phyloP scores from a whole-genome alignment of 75 land plant genomes.

The Cunninghamia lanceolata region DNA sequence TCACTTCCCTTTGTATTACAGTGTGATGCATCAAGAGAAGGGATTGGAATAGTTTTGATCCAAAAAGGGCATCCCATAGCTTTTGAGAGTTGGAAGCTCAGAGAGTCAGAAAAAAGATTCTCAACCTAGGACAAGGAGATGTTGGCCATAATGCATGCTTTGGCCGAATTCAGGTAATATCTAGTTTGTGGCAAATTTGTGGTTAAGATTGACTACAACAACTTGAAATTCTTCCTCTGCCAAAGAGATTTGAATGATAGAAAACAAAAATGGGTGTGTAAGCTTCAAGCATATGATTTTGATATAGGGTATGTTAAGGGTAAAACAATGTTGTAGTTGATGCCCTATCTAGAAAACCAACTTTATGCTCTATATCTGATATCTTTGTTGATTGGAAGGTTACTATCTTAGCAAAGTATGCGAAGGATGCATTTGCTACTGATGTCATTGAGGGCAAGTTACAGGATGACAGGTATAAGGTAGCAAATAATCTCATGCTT shows the following conservation, averaged over 20 bases:
- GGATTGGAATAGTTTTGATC: neutral
- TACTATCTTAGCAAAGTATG: neutral
- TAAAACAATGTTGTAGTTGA: neutral
- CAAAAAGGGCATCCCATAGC: neutral
- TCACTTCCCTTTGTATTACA: neutral
- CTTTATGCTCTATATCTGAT: neutral
- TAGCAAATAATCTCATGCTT: neutral
- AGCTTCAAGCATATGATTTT: neutral
- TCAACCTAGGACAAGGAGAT: neutral
- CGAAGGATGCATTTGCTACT: neutral
- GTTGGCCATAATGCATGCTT: neutral
- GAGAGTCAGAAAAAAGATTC: too few species aligned
- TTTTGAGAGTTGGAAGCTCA: neutral
- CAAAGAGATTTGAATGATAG: neutral
- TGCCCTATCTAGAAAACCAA: neutral
- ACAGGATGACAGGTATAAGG: neutral
- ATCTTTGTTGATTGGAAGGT: neutral
- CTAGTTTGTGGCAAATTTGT: neutral
- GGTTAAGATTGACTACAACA: neutral
- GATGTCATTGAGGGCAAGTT: neutral
- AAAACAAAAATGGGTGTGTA: neutral
- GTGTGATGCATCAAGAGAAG: neutral
- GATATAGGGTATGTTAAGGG: neutral
- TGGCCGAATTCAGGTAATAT: neutral
- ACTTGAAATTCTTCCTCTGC: neutral